A percentile compares a stretch with the other conserved stretches of the same genome.
phyloP scores from a whole-genome alignment of 2,329 filamentous ascomycete genomes.

The Beauveria varroae region DNA sequence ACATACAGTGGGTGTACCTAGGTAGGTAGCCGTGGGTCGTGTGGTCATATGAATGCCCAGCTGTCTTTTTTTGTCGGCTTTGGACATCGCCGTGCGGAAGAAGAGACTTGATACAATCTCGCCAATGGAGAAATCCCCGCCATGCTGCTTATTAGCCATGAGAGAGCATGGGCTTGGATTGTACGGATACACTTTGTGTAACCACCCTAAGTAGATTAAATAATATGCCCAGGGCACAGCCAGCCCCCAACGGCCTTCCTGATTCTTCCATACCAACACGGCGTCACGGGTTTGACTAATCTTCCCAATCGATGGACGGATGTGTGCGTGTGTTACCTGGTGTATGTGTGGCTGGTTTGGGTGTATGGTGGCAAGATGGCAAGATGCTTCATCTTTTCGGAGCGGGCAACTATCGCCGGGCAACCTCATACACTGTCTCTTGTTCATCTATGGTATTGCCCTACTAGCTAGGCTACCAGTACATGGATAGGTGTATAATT shows the following conservation, averaged over 20 bases:
- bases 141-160: not conserved
- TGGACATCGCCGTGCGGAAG: too few relatives aligned
- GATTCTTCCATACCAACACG: not conserved
- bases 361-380: not conserved
- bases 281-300: not conserved
- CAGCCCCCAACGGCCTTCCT: conserved; percentile 7
- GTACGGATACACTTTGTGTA: too few relatives aligned
- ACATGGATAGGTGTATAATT: not conserved
- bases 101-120: not conserved
- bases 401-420: not conserved
- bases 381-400: not conserved
- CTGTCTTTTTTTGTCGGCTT: not conserved
- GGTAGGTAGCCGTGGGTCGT: not conserved
- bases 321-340: not conserved
- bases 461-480: not conserved
- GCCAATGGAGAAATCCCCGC: not conserved
- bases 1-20: too few relatives aligned
- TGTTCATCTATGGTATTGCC: not conserved
- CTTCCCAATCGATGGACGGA: not conserved
- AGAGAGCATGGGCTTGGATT: not conserved
- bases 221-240: not conserved
- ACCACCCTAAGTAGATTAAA: too few relatives aligned
- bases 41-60: not conserved
- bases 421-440: not conserved
- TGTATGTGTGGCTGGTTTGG: not conserved